Percentiles rank a stretch among this genome's conserved stretches.
Conservation (phyloP, 495 filamentous ascomycete species). For the Platismatia glauca region DNA sequence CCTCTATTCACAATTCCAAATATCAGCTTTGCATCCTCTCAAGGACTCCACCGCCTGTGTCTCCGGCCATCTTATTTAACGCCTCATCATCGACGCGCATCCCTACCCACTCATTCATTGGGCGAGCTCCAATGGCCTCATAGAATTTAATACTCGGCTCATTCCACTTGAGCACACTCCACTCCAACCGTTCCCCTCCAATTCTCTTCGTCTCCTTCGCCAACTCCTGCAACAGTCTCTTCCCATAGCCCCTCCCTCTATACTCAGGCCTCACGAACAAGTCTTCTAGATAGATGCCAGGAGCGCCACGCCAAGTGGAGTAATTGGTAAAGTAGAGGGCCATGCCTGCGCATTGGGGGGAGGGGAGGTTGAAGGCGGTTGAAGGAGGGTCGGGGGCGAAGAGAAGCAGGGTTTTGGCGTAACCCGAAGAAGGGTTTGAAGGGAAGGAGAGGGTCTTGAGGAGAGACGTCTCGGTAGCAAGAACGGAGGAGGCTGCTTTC, state of each 20-base stretch:
- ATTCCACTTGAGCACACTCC: conserved; percentile 90
- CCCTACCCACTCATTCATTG: conserved; percentile 79
- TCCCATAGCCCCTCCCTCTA: conserved; percentile 71
- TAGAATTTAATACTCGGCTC: conserved; percentile 85
- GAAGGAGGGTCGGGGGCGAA: conserved; percentile 28
- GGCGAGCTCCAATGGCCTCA: conserved; percentile 62
- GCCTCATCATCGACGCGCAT: conserved; percentile 79
- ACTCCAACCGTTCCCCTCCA: conserved; percentile 71
- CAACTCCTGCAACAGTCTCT: conserved; percentile 61
- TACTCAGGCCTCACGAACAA: conserved; percentile 68
- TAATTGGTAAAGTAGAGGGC: conserved; percentile 67
- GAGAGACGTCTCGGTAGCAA: conserved; percentile 69
- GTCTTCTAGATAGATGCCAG: conserved; percentile 93
- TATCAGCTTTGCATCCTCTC: background rate
- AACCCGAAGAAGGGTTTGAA: conserved; percentile 31
- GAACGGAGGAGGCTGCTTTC: conserved; percentile 56
- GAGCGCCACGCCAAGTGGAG: conserved; percentile 74
- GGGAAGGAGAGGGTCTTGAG: conserved; percentile 71
- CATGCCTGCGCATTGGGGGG: conserved; percentile 44
- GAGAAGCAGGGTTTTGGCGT: conserved; percentile 34
- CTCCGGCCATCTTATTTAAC: conserved; percentile 11
- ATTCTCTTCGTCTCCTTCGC: conserved; percentile 62
- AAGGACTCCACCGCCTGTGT: background rate
- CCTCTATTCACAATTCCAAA: background rate
- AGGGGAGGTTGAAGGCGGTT: conserved; percentile 22